A percentile compares a stretch with the other conserved stretches of the same genome.
Evolutionary conservation across 495 filamentous ascomycete genomes (phyloP).

Genomic region (Penicillium riverlandense): DNA sequence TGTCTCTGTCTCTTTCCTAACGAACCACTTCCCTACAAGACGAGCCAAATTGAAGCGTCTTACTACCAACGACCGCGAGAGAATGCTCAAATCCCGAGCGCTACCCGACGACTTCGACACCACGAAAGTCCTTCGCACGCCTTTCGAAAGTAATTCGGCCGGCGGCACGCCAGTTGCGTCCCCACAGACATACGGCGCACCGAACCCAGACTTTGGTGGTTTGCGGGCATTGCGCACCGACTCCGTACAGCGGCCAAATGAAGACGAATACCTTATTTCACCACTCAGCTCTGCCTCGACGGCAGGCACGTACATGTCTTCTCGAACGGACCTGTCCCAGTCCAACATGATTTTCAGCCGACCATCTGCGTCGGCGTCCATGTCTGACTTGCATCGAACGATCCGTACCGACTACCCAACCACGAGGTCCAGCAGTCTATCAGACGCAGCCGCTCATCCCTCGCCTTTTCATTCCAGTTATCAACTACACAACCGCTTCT

Average conservation of each 20-base stretch:
- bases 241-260: conserved; percentile 26
- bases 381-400: conserved; percentile 27
- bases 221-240: conserved; percentile 31
- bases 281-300: conserved; percentile 38
- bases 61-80: conserved; percentile 85
- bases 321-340: conserved; percentile 22
- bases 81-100: conserved; percentile 88
- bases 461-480: conserved; percentile 25
- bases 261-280: conserved; percentile 39
- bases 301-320: conserved; percentile 33
- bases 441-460: conserved; percentile 24
- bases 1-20: conserved; percentile 13
- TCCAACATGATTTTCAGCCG: conserved; percentile 22
- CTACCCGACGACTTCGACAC: conserved; percentile 91
- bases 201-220: conserved; percentile 11
- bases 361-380: conserved; percentile 19
- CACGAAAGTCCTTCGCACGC: conserved; percentile 81
- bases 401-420: conserved; percentile 28
- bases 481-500: conserved; percentile 23
- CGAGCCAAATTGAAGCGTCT: conserved; percentile 93
- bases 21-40: conserved; percentile 35
- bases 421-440: conserved; percentile 37
- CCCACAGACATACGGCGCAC: conserved; percentile 13
- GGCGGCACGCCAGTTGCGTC: conserved; percentile 28
- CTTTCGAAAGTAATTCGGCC: conserved; percentile 35